Conservation (phyloP, 331 rosid genomes). For the Quercus tomentella region DNA sequence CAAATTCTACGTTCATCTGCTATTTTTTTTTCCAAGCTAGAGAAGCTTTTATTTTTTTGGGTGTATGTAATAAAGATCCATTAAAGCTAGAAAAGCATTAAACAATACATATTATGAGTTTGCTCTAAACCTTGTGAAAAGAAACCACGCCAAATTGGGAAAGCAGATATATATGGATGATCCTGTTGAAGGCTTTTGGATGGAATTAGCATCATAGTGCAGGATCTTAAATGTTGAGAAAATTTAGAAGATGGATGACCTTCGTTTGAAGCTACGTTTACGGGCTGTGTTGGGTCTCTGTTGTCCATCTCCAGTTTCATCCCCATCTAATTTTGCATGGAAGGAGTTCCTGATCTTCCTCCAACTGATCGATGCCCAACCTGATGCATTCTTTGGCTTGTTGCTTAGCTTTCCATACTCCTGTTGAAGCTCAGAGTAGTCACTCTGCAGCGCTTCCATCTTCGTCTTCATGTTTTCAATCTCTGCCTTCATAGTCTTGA, state of each 20-base stretch:
- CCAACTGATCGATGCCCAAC: constrained; percentile 62
- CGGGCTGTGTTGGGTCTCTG: constrained; percentile 24
- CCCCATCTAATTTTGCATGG: constrained; percentile 50
- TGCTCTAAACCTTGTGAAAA: background rate
- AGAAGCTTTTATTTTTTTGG: background rate
- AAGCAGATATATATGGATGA: background rate
- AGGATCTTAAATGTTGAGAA: constrained; percentile 5
- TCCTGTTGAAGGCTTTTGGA: background rate
- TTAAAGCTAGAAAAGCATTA: background rate
- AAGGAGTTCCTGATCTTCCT: constrained; percentile 72
- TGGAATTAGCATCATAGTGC: constrained; percentile 8
- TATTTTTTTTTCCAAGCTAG: background rate
- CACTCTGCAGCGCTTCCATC: constrained; percentile 69
- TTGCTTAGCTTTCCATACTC: constrained; percentile 55
- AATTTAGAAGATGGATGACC: constrained; percentile 54
- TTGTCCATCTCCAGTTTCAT: constrained; percentile 37
- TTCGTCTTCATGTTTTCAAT: constrained; percentile 57
- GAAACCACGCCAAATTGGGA: background rate
- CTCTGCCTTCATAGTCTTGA: constrained; percentile 63
- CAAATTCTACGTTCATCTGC: background rate
- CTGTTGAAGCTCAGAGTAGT: constrained; percentile 68
- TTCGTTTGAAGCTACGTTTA: constrained; percentile 33
- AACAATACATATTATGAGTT: background rate
- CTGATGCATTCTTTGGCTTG: constrained; percentile 40
- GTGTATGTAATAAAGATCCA: too few species aligned